Percentiles rank a stretch among this genome's conserved stretches.
phyloP scores from a whole-genome alignment of 345 rosid genomes.

The Bruguiera gymnorhiza region DNA sequence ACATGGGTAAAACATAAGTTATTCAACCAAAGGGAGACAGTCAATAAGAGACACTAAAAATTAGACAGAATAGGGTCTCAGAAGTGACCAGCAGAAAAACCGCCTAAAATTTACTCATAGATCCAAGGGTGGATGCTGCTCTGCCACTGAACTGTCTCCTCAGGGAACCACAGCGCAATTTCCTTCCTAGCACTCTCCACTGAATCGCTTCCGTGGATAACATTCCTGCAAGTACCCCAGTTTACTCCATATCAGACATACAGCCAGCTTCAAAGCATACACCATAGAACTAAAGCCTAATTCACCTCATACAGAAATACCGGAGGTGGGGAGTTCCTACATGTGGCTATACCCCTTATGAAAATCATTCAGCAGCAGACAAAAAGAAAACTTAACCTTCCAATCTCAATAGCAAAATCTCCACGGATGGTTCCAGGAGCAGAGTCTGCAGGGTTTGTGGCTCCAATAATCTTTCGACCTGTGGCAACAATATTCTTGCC shows the following conservation, averaged over 20 bases:
- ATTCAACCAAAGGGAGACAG: too few relatives aligned
- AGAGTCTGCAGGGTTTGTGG: constrained; percentile 88
- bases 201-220: constrained; percentile 86
- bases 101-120: constrained; percentile 48
- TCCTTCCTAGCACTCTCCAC: constrained; percentile 85
- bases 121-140: constrained; percentile 81
- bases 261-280: neutral
- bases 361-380: too few relatives aligned
- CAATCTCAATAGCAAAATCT: constrained; percentile 79
- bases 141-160: constrained; percentile 71
- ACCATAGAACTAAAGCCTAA: neutral
- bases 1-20: too few relatives aligned
- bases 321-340: too few relatives aligned
- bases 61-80: neutral
- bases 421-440: constrained; percentile 99
- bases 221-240: constrained; percentile 50
- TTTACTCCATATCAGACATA: neutral
- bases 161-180: constrained; percentile 90
- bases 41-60: constrained; percentile 2
- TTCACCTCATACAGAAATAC: neutral
- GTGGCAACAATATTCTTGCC: constrained; percentile 85
- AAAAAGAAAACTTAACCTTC: constrained; percentile 42
- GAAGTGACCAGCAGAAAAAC: neutral
- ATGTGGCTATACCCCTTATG: too few relatives aligned
- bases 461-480: constrained; percentile 88